Evolutionary conservation across 768 basidiomycete species (phyloP).

Genomic region (Exsudoporus frostii): DNA sequence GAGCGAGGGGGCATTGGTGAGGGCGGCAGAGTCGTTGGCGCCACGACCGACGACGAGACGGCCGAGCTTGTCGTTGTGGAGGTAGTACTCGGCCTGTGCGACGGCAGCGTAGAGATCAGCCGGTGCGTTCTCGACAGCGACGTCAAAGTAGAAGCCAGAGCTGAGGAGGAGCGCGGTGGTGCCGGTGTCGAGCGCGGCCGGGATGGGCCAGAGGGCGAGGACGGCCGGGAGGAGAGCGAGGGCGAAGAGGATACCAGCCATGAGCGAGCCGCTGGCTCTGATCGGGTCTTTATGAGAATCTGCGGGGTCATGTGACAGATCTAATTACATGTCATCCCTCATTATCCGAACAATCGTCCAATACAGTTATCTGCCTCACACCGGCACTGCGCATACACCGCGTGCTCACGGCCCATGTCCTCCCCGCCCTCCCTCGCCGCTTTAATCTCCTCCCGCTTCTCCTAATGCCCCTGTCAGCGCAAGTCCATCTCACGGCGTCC

Average conservation of each 20-base stretch:
- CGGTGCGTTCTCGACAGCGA: conserved; percentile 27
- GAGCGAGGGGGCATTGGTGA: conserved; percentile 28
- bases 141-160: conserved; percentile 27
- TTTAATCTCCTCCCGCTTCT: conserved; percentile 24
- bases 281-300: not conserved
- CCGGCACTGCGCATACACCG: conserved; percentile 46
- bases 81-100: conserved; percentile 26
- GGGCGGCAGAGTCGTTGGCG: conserved; percentile 26
- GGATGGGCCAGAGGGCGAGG: conserved; percentile 34
- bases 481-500: not conserved
- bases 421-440: not conserved
- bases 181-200: conserved; percentile 23
- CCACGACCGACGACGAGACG: conserved; percentile 42
- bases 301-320: not conserved
- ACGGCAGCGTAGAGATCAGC: conserved; percentile 35
- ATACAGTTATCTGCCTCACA: conserved; percentile 54
- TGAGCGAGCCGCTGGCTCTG: too few relatives aligned
- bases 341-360: conserved; percentile 34
- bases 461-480: conserved; percentile 5
- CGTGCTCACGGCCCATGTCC: conserved; percentile 29
- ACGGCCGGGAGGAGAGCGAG: not conserved
- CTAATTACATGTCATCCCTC: not conserved
- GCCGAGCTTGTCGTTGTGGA: conserved; percentile 36
- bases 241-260: too few relatives aligned
- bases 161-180: conserved; percentile 23